Percentiles rank a stretch among this genome's conserved stretches.
Evolutionary conservation across 2,329 filamentous ascomycete species (phyloP).

Genomic region (Fusarium sambucinum): DNA sequence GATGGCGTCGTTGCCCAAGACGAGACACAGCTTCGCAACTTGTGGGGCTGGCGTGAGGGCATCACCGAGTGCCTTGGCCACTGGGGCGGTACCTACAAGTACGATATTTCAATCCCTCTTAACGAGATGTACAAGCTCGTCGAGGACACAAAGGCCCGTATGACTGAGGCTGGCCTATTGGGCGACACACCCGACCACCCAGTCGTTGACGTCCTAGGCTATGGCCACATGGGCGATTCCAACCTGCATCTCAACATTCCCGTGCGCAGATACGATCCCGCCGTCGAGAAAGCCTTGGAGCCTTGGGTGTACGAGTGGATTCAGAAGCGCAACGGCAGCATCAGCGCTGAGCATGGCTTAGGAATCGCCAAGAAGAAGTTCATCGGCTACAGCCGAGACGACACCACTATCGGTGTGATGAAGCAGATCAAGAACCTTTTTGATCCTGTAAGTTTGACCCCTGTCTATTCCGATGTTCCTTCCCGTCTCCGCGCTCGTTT

Average conservation of each 20-base stretch:
- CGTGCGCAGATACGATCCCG: conserved; percentile 84
- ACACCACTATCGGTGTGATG: conserved; percentile 91
- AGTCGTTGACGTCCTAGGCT: conserved; percentile 91
- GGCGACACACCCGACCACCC: conserved; percentile 81
- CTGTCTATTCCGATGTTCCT: neutral
- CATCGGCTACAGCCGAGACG: conserved; percentile 90
- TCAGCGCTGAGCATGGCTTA: conserved; percentile 95
- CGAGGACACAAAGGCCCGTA: conserved; percentile 80
- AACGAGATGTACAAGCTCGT: conserved; percentile 89
- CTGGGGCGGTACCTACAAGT: conserved; percentile 97
- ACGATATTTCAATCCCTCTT: conserved; percentile 95
- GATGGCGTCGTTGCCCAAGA: conserved; percentile 95
- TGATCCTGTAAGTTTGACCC: conserved; percentile 79
- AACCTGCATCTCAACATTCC: conserved; percentile 95
- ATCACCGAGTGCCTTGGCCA: conserved; percentile 91
- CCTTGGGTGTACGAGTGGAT: conserved; percentile 99
- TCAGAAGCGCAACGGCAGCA: conserved; percentile 85
- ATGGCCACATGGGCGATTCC: conserved; percentile 97
- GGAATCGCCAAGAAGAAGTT: conserved; percentile 96
- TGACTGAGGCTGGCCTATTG: conserved; percentile 80
- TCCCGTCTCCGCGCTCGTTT: neutral
- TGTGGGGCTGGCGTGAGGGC: conserved; percentile 95
- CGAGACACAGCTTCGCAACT: conserved; percentile 84
- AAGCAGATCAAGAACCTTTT: conserved; percentile 94
- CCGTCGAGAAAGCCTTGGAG: conserved; percentile 88